Conservation (phyloP, 371 early-diverging fungal species). For the Actinomortierella wolfii region DNA sequence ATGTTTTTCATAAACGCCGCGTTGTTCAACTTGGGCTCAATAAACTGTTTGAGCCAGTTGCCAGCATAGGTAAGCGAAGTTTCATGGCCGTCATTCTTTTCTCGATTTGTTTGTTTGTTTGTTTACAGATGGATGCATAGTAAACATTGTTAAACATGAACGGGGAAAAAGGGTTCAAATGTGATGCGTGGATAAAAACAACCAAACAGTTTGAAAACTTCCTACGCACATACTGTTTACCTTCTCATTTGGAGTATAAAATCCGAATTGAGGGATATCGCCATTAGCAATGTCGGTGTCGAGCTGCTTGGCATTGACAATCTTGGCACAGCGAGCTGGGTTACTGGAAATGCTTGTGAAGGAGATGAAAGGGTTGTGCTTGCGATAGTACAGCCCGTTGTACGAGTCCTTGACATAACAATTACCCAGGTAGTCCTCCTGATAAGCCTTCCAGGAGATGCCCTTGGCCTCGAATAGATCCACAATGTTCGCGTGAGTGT, state of each 20-base stretch:
- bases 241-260: slow-evolving; percentile 58
- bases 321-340: slow-evolving; percentile 53
- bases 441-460: slow-evolving; percentile 69
- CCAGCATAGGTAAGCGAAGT: slow-evolving; percentile 55
- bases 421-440: slow-evolving; percentile 58
- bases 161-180: too few species aligned
- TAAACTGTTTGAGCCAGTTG: slow-evolving; percentile 59
- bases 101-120: slow-evolving; percentile 26
- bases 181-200: too few species aligned
- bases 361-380: slow-evolving; percentile 70
- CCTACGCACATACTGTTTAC: slow-evolving; percentile 6
- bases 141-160: too few species aligned
- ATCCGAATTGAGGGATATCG: slow-evolving; percentile 59
- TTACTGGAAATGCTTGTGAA: slow-evolving; percentile 50
- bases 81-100: slow-evolving; percentile 63
- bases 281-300: slow-evolving; percentile 52
- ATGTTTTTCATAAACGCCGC: slow-evolving; percentile 55
- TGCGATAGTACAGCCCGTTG: slow-evolving; percentile 48
- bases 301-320: slow-evolving; percentile 54
- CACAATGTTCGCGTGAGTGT: slow-evolving; percentile 37
- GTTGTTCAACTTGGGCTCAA: slow-evolving; percentile 58
- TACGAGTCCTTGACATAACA: slow-evolving; percentile 37
- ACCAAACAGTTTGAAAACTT: slow-evolving; percentile 12
- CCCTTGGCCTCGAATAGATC: slow-evolving; percentile 52
- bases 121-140: too few species aligned